Percentiles rank a stretch among this genome's conserved stretches.
phyloP scores from a whole-genome alignment of 2,329 filamentous ascomycete species.

The Phyllosticta citriasiana region DNA sequence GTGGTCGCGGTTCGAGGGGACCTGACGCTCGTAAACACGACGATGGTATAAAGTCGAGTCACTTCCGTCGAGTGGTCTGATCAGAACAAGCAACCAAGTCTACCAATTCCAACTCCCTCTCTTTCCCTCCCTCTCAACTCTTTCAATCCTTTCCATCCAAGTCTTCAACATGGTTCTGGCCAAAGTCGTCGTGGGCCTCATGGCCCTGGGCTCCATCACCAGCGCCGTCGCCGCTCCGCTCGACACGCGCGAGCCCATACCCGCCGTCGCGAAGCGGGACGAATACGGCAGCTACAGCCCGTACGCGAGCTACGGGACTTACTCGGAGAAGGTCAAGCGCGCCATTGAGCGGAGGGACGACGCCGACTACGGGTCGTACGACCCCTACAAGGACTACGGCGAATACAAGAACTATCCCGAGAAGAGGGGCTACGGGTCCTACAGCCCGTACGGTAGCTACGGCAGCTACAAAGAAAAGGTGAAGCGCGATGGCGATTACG shows the following conservation, averaged over 20 bases:
- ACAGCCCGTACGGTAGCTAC: background rate
- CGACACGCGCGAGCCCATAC: background rate
- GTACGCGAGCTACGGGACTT: background rate
- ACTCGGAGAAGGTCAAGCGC: background rate
- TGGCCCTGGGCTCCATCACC: background rate
- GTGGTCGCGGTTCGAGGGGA: too few species aligned
- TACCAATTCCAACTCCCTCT: background rate
- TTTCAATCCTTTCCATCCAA: background rate
- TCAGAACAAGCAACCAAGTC: background rate
- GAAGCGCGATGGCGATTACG: background rate
- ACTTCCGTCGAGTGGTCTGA: background rate
- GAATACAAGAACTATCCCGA: background rate
- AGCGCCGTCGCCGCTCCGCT: background rate
- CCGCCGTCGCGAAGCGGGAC: background rate
- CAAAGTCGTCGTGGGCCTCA: background rate
- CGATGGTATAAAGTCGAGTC: background rate
- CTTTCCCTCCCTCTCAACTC: background rate
- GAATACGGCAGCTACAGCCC: background rate
- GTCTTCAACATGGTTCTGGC: background rate
- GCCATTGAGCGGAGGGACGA: too few species aligned
- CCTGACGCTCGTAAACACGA: background rate
- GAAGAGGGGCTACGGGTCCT: too few species aligned
- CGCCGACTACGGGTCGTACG: too few species aligned
- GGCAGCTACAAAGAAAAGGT: background rate
- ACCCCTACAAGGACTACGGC: too few species aligned